These are phyloP conservation scores for Nothopassalora personata DNA, from an alignment of 2,329 filamentous ascomycete species.

Conservation along the genomic window DNA sequence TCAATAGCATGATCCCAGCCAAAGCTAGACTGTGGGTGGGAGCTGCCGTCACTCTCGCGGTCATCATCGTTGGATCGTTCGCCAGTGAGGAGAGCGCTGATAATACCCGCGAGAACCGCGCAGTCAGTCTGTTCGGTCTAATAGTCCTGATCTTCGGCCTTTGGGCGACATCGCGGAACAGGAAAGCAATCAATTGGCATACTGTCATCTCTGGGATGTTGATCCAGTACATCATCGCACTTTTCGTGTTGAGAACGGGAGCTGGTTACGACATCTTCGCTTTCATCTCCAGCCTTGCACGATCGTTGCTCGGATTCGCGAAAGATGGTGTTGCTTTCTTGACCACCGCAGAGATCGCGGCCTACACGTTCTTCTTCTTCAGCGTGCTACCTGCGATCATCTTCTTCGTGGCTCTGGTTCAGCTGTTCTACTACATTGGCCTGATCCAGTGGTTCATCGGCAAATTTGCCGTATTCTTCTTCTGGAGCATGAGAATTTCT, in stretches of 20 bases:
- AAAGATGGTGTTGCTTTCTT: slow-evolving; percentile 68
- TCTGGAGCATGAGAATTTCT: slow-evolving; percentile 80
- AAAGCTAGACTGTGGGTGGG: slow-evolving; percentile 60
- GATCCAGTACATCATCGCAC: slow-evolving; percentile 77
- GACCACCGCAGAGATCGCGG: slow-evolving; percentile 44
- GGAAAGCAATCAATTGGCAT: slow-evolving; percentile 48
- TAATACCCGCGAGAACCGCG: slow-evolving; percentile 76
- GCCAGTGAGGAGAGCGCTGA: slow-evolving; percentile 63
- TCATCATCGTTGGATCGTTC: slow-evolving; percentile 75
- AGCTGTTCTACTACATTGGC: slow-evolving; percentile 75
- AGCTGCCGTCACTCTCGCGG: slow-evolving; percentile 58
- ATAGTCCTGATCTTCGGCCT: slow-evolving; percentile 63
- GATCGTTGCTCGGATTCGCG: slow-evolving; percentile 70
- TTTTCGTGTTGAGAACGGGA: slow-evolving; percentile 78
- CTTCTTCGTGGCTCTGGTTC: slow-evolving; percentile 92
- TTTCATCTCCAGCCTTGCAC: slow-evolving; percentile 74
- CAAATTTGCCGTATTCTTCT: slow-evolving; percentile 87
- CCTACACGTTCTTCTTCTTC: slow-evolving; percentile 63
- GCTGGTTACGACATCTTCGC: slow-evolving; percentile 85
- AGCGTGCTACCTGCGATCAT: slow-evolving; percentile 84
- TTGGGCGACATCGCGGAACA: slow-evolving; percentile 66
- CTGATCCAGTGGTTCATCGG: slow-evolving; percentile 83
- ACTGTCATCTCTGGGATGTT: slow-evolving; percentile 79
- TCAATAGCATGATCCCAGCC: slow-evolving; percentile 60
- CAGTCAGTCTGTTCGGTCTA: slow-evolving; percentile 74